Percentiles rank a stretch among this genome's conserved stretches.
These are phyloP conservation scores for Pinguiococcus pyrenoidosus DNA, from an alignment of 108 stramenopile species.

Conservation along the genomic window DNA sequence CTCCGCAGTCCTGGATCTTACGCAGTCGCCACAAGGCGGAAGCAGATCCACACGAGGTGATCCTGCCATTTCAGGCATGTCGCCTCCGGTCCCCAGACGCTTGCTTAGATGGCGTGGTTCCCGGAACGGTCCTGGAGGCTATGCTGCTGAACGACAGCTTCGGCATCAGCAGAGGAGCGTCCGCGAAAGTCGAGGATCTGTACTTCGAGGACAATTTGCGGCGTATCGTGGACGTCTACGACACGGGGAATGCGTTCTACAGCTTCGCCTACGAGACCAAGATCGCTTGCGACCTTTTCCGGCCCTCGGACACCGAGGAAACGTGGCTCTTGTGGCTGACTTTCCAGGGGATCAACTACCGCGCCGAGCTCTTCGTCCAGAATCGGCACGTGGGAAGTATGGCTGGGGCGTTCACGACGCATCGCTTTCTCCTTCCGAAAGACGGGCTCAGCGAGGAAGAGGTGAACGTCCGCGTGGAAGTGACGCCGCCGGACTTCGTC, in stretches of 20 bases:
- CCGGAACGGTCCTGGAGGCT: too few species aligned
- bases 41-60: too few species aligned
- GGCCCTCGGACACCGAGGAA: neutral
- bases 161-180: too few species aligned
- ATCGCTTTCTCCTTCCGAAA: neutral
- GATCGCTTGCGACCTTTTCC: neutral
- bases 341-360: too few species aligned
- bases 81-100: too few species aligned
- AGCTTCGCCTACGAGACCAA: constrained; percentile 1
- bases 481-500: constrained; percentile 1
- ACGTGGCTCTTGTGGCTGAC: neutral
- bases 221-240: constrained; percentile 4
- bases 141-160: too few species aligned
- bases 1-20: too few species aligned
- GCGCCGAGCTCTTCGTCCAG: neutral
- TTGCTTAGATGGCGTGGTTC: too few species aligned
- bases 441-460: neutral
- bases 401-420: neutral
- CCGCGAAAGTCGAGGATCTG: too few species aligned
- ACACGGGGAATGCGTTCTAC: constrained; percentile 1
- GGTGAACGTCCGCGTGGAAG: constrained; percentile 1
- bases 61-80: too few species aligned
- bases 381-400: too few species aligned
- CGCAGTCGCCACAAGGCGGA: too few species aligned
- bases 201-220: constrained; percentile 1